Conservation (phyloP, 257 asterid genomes). For the Scutellaria minor region DNA sequence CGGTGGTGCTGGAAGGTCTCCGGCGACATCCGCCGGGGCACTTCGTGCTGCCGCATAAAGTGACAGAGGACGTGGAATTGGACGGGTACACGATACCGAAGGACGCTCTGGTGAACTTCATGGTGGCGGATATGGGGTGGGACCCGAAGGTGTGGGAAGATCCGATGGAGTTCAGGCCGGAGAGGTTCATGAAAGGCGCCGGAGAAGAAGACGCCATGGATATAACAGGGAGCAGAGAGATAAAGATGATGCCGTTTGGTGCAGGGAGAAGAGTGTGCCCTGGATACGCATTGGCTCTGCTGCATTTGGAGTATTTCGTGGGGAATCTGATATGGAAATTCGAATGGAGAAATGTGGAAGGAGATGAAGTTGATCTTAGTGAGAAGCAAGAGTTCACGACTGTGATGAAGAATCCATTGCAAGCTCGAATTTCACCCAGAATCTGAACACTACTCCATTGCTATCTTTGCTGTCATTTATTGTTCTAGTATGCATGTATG, state of each 20-base stretch:
- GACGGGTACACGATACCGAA: slow-evolving; percentile 54
- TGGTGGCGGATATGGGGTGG: slow-evolving; percentile 76
- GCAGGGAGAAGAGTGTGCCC: slow-evolving; percentile 77
- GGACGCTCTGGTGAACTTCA: slow-evolving; percentile 55
- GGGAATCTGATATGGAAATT: slow-evolving; percentile 64
- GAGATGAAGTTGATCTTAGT: slow-evolving; percentile 53
- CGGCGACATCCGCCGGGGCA: slow-evolving; percentile 78
- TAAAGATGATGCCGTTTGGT: slow-evolving; percentile 90
- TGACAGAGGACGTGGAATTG: slow-evolving; percentile 51
- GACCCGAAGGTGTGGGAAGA: slow-evolving; percentile 69
- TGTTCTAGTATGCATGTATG: too few species aligned
- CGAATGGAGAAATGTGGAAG: slow-evolving; percentile 45
- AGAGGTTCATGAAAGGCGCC: slow-evolving; percentile 50
- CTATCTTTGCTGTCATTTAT: too few species aligned
- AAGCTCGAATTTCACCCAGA: slow-evolving; percentile 42
- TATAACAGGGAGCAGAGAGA: slow-evolving; percentile 64
- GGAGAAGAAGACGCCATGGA: slow-evolving; percentile 50
- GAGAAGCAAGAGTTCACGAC: slow-evolving; percentile 61
- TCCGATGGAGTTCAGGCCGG: slow-evolving; percentile 75
- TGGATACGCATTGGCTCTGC: slow-evolving; percentile 52
- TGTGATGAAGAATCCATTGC: slow-evolving; percentile 66
- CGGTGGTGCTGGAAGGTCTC: slow-evolving; percentile 64
- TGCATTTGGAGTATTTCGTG: slow-evolving; percentile 72
- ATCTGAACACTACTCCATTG: not conserved
- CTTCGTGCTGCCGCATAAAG: slow-evolving; percentile 66